Base-by-base conservation (phyloP, 2,329 filamentous ascomycete species). In the Cladosporium sp. region DNA sequence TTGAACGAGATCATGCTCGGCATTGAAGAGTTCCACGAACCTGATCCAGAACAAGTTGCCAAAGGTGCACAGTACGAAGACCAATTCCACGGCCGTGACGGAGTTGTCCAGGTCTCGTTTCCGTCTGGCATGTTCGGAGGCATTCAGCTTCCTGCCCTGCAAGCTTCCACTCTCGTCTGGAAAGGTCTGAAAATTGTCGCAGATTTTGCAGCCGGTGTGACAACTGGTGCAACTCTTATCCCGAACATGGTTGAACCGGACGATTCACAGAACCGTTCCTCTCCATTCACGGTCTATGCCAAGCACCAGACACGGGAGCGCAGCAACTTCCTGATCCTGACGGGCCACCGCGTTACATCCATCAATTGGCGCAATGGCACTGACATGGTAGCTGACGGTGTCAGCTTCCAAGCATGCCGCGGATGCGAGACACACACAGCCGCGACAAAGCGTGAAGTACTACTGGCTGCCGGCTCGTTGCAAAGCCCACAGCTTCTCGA, bases 401-500 rank as follows among this genome's bases (percentile, higher is more conserved):
- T 72, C 24, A 66, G 66, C 28, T 71, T 72, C 64, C 68, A 72
- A 61, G 61, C 66, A 11, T 70, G 62, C 15, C 47, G 44, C 11
- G 60, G 71, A 61, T 66, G 68, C 41, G 57, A 68, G 6, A 47
- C 71, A 2, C 58, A 71, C 62, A 63, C 58, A 30, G 67, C 65
- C 14, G 36, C 8, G 57, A 60, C 65, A 60, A 51, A 67, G 55
- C 51, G 65, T 64, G 80, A 1, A 78, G 81, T 2, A 7, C 55
- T 66, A 4, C 74, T 91, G 2, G 83, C 84, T 3, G 86, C 86
- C 0, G 88, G 88, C 0, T 83, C 81, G 30, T 77, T 85, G 47
- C 82, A 84, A 72, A 87, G 84, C 12, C 88, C 83, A 5, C 86
- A 84, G 74, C 78, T 87, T 18, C 81, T 85, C 21, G 87, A 90